Evolutionary conservation across 1,284 basidiomycete genomes (phyloP), one percentile per base, ranked within the genome.

Genomic region (Anthracocystis panici-leucophaei): DNA sequence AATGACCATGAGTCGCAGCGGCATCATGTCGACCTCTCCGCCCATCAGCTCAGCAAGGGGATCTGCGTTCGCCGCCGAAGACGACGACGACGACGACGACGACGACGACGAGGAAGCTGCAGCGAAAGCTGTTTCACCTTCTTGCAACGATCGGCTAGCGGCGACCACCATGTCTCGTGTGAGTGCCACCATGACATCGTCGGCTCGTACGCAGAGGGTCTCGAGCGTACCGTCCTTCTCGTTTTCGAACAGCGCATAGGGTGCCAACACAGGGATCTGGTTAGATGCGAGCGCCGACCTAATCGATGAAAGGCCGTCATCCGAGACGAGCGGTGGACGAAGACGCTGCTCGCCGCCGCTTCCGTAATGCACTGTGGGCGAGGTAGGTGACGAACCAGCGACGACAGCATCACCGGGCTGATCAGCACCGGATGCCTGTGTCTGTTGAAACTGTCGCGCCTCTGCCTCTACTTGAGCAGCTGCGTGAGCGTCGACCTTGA

Each of bases 211-310:
- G 57, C 94, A 91, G 27, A 93, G 90, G 18, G 92, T 92, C 51
- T 93, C 91, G 84, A 92, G 75, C 16, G 77, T 74, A 16, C 71
- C 71, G 20, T 65, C 64, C 16, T 56, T 62, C n/a, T 78, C 60
- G 81, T 92, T 92, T 3, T 93, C 93, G 85, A 97, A 94, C 18
- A 98, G 88, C 0, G 95, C 95, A 58, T 98, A 90, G 4, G 96
- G 96, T n/a, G 95, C 89, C 51, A 99, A 90, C 25, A 99, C 94
- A 4, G 97, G 97, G 63, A 98, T 98, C 87, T 98, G 95, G 25
- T 95, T 93, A 18, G 93, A 91, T 59, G 90, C 90, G 61, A 99
- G 90, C 3, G 97, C 93, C 48, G 92, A 92, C 29, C 93, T 91
- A 63, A 99, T 91, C 45, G 92, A 90, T 51, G 91, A 88, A 60